Conservation (phyloP, 2,329 filamentous ascomycete genomes). For the Phoma sp. region DNA sequence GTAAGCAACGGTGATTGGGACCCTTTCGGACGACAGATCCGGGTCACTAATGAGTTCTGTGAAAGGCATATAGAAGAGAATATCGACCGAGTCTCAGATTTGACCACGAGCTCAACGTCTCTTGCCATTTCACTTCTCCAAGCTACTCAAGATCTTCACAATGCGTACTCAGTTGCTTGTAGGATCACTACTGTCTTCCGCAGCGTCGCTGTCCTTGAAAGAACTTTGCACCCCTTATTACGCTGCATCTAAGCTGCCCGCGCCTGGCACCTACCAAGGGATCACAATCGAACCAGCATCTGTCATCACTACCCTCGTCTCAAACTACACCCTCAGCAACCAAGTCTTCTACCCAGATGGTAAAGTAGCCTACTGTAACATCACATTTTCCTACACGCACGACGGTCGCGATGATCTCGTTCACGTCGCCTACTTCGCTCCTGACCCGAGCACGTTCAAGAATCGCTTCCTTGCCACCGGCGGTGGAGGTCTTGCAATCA, state of each 20-base stretch:
- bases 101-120: background rate
- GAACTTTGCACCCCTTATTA: background rate
- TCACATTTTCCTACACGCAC: slow-evolving; percentile 55
- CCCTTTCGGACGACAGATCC: background rate
- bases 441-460: slow-evolving; percentile 51
- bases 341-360: background rate
- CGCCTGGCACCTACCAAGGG: background rate
- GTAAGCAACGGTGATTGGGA: background rate
- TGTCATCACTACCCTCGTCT: background rate
- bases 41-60: background rate
- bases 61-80: background rate
- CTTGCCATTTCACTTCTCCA: background rate
- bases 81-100: background rate
- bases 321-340: background rate
- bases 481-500: slow-evolving; percentile 51
- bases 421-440: slow-evolving; percentile 49
- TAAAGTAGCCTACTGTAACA: slow-evolving; percentile 50
- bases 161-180: background rate
- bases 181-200: background rate
- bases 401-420: slow-evolving; percentile 34
- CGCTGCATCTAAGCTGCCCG: background rate
- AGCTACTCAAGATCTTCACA: background rate
- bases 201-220: background rate
- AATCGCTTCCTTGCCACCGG: slow-evolving; percentile 55
- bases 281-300: background rate